Evolutionary conservation across 202 grass and related monocot species (phyloP).

Genomic region (Schoenoplectus triqueter): DNA sequence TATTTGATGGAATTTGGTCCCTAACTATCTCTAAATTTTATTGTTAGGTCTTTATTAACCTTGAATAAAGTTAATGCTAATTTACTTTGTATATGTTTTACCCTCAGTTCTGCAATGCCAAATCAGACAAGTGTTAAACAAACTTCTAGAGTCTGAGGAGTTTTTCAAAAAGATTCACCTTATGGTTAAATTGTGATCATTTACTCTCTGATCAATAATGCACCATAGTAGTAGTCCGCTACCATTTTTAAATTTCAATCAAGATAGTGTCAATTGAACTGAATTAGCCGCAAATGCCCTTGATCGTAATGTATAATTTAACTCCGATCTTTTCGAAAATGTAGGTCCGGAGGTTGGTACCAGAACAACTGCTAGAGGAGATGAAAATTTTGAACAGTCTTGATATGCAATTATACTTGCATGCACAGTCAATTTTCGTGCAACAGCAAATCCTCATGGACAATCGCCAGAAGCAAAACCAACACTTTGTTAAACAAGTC

Average conservation of each 20-base stretch:
- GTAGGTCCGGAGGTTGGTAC: constrained; percentile 67
- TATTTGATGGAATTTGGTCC: no score
- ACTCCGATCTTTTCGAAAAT: constrained; percentile 30
- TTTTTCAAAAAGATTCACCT: neutral
- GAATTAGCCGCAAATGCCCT: neutral
- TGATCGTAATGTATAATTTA: constrained; percentile 12
- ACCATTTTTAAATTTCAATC: no score
- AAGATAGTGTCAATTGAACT: neutral
- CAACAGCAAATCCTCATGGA: constrained; percentile 52
- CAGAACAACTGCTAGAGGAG: constrained; percentile 65
- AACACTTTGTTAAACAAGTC: constrained; percentile 56
- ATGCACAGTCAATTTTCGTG: constrained; percentile 82
- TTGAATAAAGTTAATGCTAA: neutral
- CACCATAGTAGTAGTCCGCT: no score
- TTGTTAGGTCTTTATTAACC: no score
- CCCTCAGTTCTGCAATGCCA: neutral
- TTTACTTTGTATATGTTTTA: neutral
- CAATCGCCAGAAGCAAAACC: constrained; percentile 29
- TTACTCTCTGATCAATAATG: constrained; percentile 6
- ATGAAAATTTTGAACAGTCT: constrained; percentile 78
- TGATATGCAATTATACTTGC: constrained; percentile 85
- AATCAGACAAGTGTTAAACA: neutral
- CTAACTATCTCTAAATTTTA: no score
- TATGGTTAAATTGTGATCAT: neutral
- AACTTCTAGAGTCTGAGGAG: no score